Percentiles rank a stretch among this genome's conserved stretches.
phyloP scores from a whole-genome alignment of 2,329 filamentous ascomycete genomes.

The Calonectria hawksworthii region DNA sequence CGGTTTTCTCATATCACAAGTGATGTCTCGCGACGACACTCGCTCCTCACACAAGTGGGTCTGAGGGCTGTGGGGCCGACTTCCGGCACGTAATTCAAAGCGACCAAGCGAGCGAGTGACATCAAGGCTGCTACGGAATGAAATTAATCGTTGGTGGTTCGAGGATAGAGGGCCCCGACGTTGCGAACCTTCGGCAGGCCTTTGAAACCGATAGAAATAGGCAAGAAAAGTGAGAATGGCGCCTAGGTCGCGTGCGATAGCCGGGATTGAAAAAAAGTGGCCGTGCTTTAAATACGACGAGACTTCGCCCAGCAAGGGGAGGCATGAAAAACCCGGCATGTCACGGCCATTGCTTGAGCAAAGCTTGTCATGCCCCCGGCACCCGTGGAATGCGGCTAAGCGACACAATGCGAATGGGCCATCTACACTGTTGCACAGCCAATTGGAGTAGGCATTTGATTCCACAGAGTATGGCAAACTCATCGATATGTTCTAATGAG shows the following conservation, averaged over 20 bases:
- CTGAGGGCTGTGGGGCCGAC: not conserved
- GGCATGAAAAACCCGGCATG: not conserved
- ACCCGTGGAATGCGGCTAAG: not conserved
- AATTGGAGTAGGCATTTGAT: not conserved
- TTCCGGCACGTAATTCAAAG: not conserved
- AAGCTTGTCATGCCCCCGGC: not conserved
- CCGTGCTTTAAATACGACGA: not conserved
- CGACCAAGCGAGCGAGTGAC: not conserved
- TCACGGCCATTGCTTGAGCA: not conserved
- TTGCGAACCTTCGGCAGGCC: not conserved
- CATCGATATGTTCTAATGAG: not conserved
- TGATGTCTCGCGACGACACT: not conserved
- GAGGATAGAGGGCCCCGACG: not conserved
- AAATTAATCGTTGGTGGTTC: not conserved
- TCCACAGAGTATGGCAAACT: not conserved
- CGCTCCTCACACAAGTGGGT: not conserved
- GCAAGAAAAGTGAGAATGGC: not conserved
- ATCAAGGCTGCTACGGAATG: not conserved
- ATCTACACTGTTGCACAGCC: not conserved
- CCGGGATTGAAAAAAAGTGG: not conserved
- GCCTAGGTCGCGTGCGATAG: not conserved
- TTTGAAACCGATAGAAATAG: not conserved
- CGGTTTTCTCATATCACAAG: not conserved
- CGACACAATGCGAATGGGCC: not conserved
- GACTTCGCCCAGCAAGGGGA: not conserved